These are phyloP conservation scores for Fusarium algeriense DNA, from an alignment of 2,329 filamentous ascomycete genomes.

Conservation along the genomic window DNA sequence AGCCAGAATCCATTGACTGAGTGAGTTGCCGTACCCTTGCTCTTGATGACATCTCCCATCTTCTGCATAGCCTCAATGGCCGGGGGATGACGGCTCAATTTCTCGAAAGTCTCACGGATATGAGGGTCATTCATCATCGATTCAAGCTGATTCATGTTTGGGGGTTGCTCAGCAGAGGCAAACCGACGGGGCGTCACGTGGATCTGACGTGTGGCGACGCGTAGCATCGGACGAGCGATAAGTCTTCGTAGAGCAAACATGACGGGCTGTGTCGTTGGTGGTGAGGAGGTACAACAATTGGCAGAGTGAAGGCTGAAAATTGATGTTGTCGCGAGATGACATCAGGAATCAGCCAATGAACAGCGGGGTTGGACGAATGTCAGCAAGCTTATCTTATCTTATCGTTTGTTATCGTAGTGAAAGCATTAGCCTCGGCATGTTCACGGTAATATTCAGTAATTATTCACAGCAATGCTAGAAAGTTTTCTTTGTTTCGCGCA, in stretches of 20 bases:
- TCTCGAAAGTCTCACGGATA: constrained; percentile 38
- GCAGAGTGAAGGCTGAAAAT: constrained; percentile 21
- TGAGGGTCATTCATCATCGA: constrained; percentile 42
- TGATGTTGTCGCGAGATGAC: constrained; percentile 17
- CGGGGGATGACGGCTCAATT: constrained; percentile 38
- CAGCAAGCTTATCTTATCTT: constrained; percentile 13
- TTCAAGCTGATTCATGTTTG: constrained; percentile 31
- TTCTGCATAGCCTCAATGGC: constrained; percentile 38
- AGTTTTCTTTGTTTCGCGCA: too few relatives aligned
- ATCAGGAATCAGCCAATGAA: constrained; percentile 4
- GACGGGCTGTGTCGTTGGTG: constrained; percentile 2
- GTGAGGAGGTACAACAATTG: not conserved
- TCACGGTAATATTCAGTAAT: not conserved
- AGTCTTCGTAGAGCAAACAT: constrained; percentile 36
- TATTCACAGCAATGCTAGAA: not conserved
- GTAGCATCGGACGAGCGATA: constrained; percentile 19
- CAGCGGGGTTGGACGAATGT: not conserved
- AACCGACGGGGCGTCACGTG: constrained; percentile 25
- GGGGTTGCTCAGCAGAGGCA: constrained; percentile 30
- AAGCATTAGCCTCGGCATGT: not conserved
- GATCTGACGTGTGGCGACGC: constrained; percentile 24
- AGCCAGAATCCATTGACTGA: not conserved
- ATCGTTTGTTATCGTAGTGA: not conserved
- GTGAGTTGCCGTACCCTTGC: constrained; percentile 11
- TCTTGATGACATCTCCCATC: constrained; percentile 35